phyloP scores from a whole-genome alignment of 2,329 filamentous ascomycete species.

The Lachnellula suecica region DNA sequence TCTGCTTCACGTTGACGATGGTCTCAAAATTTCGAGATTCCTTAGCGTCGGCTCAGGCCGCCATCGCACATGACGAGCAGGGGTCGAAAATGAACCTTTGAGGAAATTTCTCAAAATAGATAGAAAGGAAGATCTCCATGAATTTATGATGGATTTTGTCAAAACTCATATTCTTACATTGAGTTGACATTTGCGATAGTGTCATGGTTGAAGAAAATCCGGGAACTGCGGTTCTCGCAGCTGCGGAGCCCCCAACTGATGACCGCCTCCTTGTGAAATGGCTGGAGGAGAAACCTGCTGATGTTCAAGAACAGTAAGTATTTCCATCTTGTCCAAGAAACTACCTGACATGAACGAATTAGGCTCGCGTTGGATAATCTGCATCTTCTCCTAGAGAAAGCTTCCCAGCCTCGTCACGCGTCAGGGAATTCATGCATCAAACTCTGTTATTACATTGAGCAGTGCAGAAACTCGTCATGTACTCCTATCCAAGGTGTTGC shows the following conservation, averaged over 20 bases:
- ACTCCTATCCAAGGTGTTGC: constrained; percentile 46
- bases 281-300: constrained; percentile 41
- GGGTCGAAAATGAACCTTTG: background rate
- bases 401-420: constrained; percentile 49
- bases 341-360: background rate
- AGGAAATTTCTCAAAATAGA: background rate
- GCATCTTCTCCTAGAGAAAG: constrained; percentile 24
- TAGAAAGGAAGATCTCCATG: background rate
- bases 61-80: background rate
- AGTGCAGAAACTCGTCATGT: constrained; percentile 51
- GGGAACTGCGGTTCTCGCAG: background rate
- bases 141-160: background rate
- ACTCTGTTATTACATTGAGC: constrained; percentile 62
- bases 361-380: constrained; percentile 25
- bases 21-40: no score
- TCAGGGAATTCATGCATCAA: constrained; percentile 59
- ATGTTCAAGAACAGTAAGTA: constrained; percentile 38
- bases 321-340: constrained; percentile 16
- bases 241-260: constrained; percentile 18
- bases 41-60: background rate
- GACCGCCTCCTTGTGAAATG: constrained; percentile 35
- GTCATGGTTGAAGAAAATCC: background rate
- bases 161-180: background rate
- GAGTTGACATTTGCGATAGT: background rate
- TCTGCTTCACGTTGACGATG: background rate